A percentile compares a stretch with the other conserved stretches of the same genome.
These are phyloP conservation scores for Eragrostis tef DNA, from an alignment of 202 grass and related monocot genomes.

Conservation along the genomic window DNA sequence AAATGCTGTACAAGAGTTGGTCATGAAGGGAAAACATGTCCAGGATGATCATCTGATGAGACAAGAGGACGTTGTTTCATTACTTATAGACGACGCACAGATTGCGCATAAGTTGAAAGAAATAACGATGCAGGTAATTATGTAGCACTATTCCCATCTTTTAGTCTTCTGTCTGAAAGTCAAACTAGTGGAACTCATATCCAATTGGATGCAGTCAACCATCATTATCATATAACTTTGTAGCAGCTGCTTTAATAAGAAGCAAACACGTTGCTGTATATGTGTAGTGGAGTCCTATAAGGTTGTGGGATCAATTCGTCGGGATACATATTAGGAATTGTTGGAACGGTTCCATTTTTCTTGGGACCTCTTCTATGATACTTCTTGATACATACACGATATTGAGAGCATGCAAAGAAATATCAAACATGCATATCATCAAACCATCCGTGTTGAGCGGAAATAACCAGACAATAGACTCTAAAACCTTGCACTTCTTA, in stretches of 20 bases:
- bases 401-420: background rate
- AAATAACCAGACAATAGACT: background rate
- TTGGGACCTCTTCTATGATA: background rate
- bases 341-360: background rate
- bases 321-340: background rate
- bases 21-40: constrained; percentile 96
- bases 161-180: background rate
- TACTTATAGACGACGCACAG: constrained; percentile 89
- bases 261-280: too few relatives aligned
- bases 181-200: background rate
- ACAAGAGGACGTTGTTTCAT: constrained; percentile 96
- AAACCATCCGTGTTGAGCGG: background rate
- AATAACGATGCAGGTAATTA: constrained; percentile 86
- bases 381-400: background rate
- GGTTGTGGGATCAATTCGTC: background rate
- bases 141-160: constrained; percentile 9
- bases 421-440: background rate
- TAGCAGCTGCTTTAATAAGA: background rate
- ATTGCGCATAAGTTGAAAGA: constrained; percentile 94
- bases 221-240: background rate
- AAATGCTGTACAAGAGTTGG: constrained; percentile 96
- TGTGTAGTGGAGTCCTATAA: background rate
- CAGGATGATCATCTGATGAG: constrained; percentile 89
- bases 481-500: background rate
- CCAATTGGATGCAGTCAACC: background rate